Percentiles rank a stretch among this genome's conserved stretches.
These are phyloP conservation scores for Pleurotus cornucopiae DNA, from an alignment of 768 basidiomycete species.

Conservation along the genomic window DNA sequence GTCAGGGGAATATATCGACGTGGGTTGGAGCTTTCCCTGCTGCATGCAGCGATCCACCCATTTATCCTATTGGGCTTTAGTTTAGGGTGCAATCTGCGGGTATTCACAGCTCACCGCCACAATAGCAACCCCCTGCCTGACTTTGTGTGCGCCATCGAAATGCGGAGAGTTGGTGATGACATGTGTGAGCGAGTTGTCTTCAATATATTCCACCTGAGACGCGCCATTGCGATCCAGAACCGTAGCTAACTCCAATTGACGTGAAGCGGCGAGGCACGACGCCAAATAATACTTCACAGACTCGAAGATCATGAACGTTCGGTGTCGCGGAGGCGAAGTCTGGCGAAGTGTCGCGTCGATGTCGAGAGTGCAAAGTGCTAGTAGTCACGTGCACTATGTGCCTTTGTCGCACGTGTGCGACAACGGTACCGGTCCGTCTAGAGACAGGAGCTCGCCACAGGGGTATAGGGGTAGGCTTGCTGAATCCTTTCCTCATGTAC, in stretches of 20 bases:
- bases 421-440: no score
- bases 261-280: conserved; percentile 37
- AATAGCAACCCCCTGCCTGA: conserved; percentile 26
- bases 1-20: conserved; percentile 70
- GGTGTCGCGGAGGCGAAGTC: no score
- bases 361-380: no score
- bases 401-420: no score
- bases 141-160: conserved; percentile 51
- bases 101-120: conserved; percentile 30
- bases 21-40: conserved; percentile 52
- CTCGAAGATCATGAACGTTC: conserved; percentile 24
- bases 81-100: not conserved
- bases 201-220: conserved; percentile 21
- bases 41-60: conserved; percentile 72
- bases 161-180: conserved; percentile 53
- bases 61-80: conserved; percentile 32
- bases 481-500: no score
- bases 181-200: conserved; percentile 40
- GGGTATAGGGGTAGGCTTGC: no score
- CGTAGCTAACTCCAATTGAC: conserved; percentile 38
- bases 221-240: conserved; percentile 55
- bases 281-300: conserved; percentile 45
- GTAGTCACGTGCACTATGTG: no score
- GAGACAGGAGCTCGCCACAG: no score
- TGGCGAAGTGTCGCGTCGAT: no score